Evolutionary conservation across 2,329 filamentous ascomycete species (phyloP).

Genomic region (Stachybotrys echinatus): DNA sequence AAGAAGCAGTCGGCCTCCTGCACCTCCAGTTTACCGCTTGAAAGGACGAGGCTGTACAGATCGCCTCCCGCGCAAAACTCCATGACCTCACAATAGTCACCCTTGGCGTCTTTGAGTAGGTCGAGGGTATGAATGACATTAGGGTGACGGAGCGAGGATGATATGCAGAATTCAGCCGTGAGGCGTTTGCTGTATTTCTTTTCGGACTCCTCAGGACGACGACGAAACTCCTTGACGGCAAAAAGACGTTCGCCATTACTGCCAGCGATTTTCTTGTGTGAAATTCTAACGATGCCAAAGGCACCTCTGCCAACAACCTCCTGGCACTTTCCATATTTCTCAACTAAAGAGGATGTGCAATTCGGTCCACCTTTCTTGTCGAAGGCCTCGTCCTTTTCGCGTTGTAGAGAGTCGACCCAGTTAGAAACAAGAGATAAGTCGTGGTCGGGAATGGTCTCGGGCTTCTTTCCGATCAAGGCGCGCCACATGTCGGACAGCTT

Average conservation of each 20-base stretch:
- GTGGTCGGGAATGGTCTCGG: conserved; percentile 66
- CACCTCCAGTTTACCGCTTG: conserved; percentile 87
- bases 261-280: conserved; percentile 86
- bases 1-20: conserved; percentile 96
- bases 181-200: conserved; percentile 98
- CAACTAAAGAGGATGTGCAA: conserved; percentile 68
- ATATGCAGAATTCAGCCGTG: conserved; percentile 97
- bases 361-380: conserved; percentile 68
- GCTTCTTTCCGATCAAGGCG: conserved; percentile 78
- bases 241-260: conserved; percentile 83
- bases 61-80: conserved; percentile 97
- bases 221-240: conserved; percentile 96
- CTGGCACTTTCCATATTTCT: conserved; percentile 98
- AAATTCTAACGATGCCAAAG: conserved; percentile 95
- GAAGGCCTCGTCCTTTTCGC: conserved; percentile 80
- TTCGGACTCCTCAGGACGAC: conserved; percentile 86
- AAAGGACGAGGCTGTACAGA: conserved; percentile 86
- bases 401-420: conserved; percentile 91
- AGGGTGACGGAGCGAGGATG: conserved; percentile 89
- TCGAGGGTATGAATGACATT: conserved; percentile 98
- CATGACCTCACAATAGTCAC: conserved; percentile 98
- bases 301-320: conserved; percentile 94
- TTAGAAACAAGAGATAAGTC: conserved; percentile 89
- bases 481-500: conserved; percentile 91
- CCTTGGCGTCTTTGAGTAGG: conserved; percentile 90